Evolutionary conservation across 495 filamentous ascomycete genomes (phyloP).

Genomic region (Penicillium bialowiezense): DNA sequence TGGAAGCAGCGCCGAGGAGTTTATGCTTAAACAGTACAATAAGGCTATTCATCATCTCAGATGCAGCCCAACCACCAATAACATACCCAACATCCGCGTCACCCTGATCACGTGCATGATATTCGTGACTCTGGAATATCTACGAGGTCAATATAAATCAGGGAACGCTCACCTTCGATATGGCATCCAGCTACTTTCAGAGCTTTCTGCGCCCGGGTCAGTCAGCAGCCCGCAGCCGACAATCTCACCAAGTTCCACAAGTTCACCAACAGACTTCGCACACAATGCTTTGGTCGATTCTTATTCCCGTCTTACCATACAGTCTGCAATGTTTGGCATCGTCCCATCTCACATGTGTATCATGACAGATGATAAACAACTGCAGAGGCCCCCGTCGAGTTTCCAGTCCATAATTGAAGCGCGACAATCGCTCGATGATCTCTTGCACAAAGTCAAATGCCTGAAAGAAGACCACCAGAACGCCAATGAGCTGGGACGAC

Average conservation of each 20-base stretch:
- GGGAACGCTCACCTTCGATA: slow-evolving; percentile 47
- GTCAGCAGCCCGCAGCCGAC: background rate
- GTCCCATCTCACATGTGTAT: slow-evolving; percentile 15
- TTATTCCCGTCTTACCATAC: slow-evolving; percentile 12
- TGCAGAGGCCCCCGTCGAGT: background rate
- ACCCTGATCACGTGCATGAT: slow-evolving; percentile 50
- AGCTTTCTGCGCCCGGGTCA: slow-evolving; percentile 1
- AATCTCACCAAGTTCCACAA: slow-evolving; percentile 8
- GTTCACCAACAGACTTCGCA: slow-evolving; percentile 16
- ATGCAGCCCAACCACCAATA: background rate
- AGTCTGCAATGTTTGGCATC: slow-evolving; percentile 21
- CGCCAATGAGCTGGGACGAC: background rate
- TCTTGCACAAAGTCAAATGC: slow-evolving; percentile 17
- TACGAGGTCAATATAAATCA: slow-evolving; percentile 44
- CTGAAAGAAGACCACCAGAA: slow-evolving; percentile 6
- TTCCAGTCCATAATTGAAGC: slow-evolving; percentile 11
- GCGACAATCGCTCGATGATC: slow-evolving; percentile 14
- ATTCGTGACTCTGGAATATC: slow-evolving; percentile 50
- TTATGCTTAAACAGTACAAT: slow-evolving; percentile 22
- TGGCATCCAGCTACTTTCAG: slow-evolving; percentile 26
- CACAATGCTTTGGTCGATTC: slow-evolving; percentile 22
- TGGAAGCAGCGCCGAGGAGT: slow-evolving; percentile 9
- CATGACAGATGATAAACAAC: slow-evolving; percentile 8
- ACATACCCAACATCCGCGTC: slow-evolving; percentile 21
- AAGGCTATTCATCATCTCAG: slow-evolving; percentile 20